Percentiles rank a stretch among this genome's conserved stretches.
Evolutionary conservation across 768 basidiomycete species (phyloP).

Genomic region (Dioszegia hungarica): DNA sequence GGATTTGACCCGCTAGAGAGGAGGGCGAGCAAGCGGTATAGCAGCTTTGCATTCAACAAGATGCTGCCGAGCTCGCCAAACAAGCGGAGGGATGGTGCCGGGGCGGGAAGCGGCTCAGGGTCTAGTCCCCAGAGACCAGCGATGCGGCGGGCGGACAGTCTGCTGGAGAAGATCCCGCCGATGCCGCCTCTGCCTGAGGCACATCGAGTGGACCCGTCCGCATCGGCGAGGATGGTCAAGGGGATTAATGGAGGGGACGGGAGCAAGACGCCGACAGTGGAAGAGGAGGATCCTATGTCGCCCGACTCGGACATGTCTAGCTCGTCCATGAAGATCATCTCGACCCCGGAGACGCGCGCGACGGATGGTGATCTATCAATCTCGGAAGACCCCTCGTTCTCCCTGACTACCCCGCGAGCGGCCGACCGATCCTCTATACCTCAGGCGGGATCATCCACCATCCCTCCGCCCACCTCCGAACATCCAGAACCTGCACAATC

Average conservation of each 20-base stretch:
- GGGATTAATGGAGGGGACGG: not conserved
- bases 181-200: conserved; percentile 39
- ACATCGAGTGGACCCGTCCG: not conserved
- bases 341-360: conserved; percentile 20
- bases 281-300: not conserved
- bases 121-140: conserved; percentile 13
- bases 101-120: not conserved
- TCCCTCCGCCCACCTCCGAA: no score
- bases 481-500: no score
- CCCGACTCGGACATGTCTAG: conserved; percentile 1
- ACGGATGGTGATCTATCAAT: not conserved
- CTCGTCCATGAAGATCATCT: conserved; percentile 8
- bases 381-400: not conserved
- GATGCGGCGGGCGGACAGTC: conserved; percentile 8
- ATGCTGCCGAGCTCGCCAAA: conserved; percentile 63
- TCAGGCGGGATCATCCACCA: not conserved
- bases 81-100: not conserved
- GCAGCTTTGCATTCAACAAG: conserved; percentile 87
- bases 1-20: conserved; percentile 79
- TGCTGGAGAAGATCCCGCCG: conserved; percentile 33
- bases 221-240: conserved; percentile 4
- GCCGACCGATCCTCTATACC: not conserved
- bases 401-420: not conserved
- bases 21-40: conserved; percentile 91
- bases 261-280: not conserved